Evolutionary conservation across 495 filamentous ascomycete species (phyloP).

Genomic region (Trypethelium eluteriae): DNA sequence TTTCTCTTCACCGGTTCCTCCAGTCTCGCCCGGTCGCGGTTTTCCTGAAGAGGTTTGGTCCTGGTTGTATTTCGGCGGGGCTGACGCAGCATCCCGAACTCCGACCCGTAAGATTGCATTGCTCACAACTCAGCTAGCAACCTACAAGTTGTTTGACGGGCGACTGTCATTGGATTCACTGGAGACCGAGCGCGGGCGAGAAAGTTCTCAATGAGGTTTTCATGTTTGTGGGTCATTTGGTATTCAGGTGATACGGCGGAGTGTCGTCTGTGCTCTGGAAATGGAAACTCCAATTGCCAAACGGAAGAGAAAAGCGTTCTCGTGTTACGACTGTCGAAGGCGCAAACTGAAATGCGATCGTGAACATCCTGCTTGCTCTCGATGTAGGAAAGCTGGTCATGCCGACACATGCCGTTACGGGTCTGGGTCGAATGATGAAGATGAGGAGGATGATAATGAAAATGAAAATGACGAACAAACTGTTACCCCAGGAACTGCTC

Average conservation of each 20-base stretch:
- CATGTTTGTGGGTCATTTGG: not conserved
- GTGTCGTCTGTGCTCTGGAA: not conserved
- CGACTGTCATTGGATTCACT: not conserved
- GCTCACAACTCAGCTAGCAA: not conserved
- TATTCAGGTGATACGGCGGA: no score
- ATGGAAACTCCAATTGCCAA: conserved; percentile 13
- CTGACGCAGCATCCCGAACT: not conserved
- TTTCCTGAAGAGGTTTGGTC: not conserved
- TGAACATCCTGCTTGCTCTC: conserved; percentile 21
- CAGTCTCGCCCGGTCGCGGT: no score
- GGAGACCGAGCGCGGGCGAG: not conserved
- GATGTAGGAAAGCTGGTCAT: conserved; percentile 24
- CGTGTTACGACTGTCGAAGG: conserved; percentile 25
- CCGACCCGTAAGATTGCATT: not conserved
- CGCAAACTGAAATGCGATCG: conserved; percentile 29
- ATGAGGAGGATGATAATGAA: conserved; percentile 1
- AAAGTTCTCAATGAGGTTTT: not conserved
- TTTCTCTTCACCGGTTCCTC: no score
- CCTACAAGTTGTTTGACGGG: not conserved
- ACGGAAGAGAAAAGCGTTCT: conserved; percentile 26
- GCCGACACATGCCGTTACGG: conserved; percentile 21
- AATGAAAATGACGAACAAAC: not conserved
- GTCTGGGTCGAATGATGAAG: conserved; percentile 15
- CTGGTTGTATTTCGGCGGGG: not conserved
- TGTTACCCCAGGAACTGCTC: not conserved